These are phyloP conservation scores for Trypanosoma cruzi DNA, from an alignment of 208 protist genomes.

Conservation along the genomic window DNA sequence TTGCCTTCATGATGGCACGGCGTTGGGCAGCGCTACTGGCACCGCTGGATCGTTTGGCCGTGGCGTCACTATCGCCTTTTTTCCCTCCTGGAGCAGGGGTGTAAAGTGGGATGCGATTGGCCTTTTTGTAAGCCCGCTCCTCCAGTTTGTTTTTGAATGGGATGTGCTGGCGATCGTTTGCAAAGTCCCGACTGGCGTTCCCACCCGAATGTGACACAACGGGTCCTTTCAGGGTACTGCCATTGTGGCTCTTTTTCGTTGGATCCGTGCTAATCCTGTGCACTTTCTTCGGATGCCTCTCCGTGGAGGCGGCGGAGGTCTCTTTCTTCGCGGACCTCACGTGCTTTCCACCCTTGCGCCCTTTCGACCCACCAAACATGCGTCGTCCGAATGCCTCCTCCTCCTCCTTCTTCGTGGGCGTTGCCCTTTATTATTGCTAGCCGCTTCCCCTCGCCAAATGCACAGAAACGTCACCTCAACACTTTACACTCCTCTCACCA, in stretches of 20 bases:
- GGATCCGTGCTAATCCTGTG: background rate
- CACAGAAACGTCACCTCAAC: background rate
- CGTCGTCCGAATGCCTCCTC: conserved; percentile 7
- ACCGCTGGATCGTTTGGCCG: conserved; percentile 29
- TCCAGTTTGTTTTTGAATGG: conserved; percentile 66
- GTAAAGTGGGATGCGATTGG: conserved; percentile 59
- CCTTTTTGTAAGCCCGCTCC: conserved; percentile 55
- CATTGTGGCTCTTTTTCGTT: conserved; percentile 22
- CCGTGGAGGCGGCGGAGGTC: background rate
- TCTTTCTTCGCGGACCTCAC: conserved; percentile 14
- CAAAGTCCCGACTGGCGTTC: conserved; percentile 57
- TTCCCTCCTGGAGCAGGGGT: conserved; percentile 35
- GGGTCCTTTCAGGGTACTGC: conserved; percentile 74
- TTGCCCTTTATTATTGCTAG: conserved; percentile 4
- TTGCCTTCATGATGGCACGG: conserved; percentile 64
- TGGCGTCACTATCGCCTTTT: conserved; percentile 23
- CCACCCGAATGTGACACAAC: conserved; percentile 62
- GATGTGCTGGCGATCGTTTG: conserved; percentile 74
- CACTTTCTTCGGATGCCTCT: background rate
- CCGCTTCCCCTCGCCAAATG: background rate
- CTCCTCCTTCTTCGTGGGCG: background rate
- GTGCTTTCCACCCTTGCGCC: no score
- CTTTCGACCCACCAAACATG: conserved; percentile 15
- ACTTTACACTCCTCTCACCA: no score
- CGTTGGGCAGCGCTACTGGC: conserved; percentile 88